Base-by-base conservation (phyloP, 768 basidiomycete species). In the Lentinula raphanica region DNA sequence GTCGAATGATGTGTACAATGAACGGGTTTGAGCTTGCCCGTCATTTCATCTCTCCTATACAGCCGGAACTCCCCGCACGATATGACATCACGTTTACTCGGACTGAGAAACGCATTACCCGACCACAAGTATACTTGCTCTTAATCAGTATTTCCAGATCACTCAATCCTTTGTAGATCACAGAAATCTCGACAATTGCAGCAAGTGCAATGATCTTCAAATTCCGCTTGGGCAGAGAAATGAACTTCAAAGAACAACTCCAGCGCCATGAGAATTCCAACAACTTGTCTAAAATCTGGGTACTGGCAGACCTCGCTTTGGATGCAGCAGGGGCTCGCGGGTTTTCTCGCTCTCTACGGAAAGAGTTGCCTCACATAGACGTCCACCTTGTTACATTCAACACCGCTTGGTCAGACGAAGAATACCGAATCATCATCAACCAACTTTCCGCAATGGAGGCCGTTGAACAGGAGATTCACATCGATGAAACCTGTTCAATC, bases 1-100 rank as follows among this genome's bases (percentile, higher is more conserved):
- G 58, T 58, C 23, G 69, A 71, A 49, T 59, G 58, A 8, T 66
- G 62, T 38, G 62, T 61, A 23, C 74, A 71, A 62, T 74, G 69
- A 51, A 65, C 74, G 13, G 74, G 72, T 3, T 69, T 72, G 5
- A 57, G 59, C 23, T 48, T 67, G 28, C 59, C 58, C 17, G 46
- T 56, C 5, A 46, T 68, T 2, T 49, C 61, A 21, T 66, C 70
- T 8, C 57, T 35, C 8, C 32, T 35, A 35, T 35, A 0, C 32
- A 7, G 9, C 32, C 9, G 32, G 32, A 64, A 19, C 39, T 48
- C n/a, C 19, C 40, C 29, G 23, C 60, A 27, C 39, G 53, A 11
- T 48, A 27, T 23, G 23, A 71, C 1, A 72, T 66, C 40, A 63
- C 66, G 0, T 64, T 72, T 55, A 60, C 65, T 17, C 29, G 9